Evolutionary conservation across 208 protist genomes (phyloP).

Genomic region (Leishmania arabica): DNA sequence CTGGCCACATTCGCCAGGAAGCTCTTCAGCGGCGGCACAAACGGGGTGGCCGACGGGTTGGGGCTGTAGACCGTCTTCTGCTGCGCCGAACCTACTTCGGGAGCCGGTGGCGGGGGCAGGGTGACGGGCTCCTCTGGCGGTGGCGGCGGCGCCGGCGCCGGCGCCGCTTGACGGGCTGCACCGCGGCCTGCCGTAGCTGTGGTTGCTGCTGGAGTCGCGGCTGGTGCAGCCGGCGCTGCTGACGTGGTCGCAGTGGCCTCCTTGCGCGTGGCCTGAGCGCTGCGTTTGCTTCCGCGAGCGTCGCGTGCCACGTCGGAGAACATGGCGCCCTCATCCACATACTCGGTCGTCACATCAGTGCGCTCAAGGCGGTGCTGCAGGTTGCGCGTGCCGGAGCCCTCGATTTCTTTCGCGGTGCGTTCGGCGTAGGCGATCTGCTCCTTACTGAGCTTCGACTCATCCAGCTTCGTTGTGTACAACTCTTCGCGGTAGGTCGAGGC

Average conservation of each 20-base stretch:
- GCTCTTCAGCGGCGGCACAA: conserved; percentile 44
- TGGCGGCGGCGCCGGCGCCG: conserved; percentile 12
- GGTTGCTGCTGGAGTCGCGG: conserved; percentile 10
- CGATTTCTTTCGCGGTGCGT: conserved; percentile 78
- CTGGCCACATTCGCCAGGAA: conserved; percentile 60
- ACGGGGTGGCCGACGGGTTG: conserved; percentile 49
- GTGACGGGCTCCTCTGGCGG: conserved; percentile 19
- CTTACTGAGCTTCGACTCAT: conserved; percentile 71
- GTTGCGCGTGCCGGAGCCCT: conserved; percentile 53
- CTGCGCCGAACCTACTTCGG: conserved; percentile 21
- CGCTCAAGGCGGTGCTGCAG: conserved; percentile 79
- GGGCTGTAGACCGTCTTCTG: conserved; percentile 50
- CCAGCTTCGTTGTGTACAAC: conserved; percentile 90
- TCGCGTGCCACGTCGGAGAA: conserved; percentile 76
- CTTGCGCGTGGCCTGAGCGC: conserved; percentile 15
- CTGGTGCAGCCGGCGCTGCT: conserved; percentile 24
- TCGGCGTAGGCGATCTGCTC: conserved; percentile 74
- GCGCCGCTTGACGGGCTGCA: conserved; percentile 20
- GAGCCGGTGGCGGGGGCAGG: conserved; percentile 12
- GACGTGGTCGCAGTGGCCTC: conserved; percentile 9
- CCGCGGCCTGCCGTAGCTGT: conserved; percentile 5
- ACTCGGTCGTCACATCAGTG: conserved; percentile 43
- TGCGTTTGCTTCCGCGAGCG: conserved; percentile 14
- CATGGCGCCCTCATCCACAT: conserved; percentile 74
- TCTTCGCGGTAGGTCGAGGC: conserved; percentile 88